Conservation (phyloP, 176 grass and related monocot species). For the Bromus sterilis region DNA sequence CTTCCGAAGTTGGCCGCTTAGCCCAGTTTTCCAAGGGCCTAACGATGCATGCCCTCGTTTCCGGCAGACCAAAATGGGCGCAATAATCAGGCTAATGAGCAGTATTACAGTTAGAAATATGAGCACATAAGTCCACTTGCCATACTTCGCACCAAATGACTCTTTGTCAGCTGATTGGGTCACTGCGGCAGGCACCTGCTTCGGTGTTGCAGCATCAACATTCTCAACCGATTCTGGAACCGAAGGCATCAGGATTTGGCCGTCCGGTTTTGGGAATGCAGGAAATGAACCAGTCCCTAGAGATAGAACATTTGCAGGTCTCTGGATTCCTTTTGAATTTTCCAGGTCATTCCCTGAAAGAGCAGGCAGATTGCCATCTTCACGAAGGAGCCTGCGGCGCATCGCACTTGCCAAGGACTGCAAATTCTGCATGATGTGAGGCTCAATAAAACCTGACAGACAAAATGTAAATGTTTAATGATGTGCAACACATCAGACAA, state of each 20-base stretch:
- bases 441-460: constrained; percentile 32
- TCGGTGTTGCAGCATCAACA: constrained; percentile 2
- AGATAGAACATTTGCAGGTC: constrained; percentile 40
- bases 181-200: constrained; percentile 24
- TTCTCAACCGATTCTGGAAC: constrained; percentile 31
- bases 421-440: constrained; percentile 32
- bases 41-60: constrained; percentile 35
- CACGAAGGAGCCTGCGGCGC: constrained; percentile 45
- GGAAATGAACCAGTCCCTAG: constrained; percentile 73
- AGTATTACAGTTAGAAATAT: constrained; percentile 38
- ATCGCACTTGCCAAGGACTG: constrained; percentile 30
- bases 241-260: constrained; percentile 27
- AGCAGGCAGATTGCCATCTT: constrained; percentile 67
- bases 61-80: constrained; percentile 35
- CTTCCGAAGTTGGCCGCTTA: constrained; percentile 75
- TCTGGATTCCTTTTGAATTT: constrained; percentile 26
- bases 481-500: background rate
- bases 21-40: constrained; percentile 74
- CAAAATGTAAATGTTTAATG: constrained; percentile 9
- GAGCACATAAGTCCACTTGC: constrained; percentile 50
- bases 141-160: constrained; percentile 18
- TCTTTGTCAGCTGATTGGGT: constrained; percentile 30
- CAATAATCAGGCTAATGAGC: constrained; percentile 33
- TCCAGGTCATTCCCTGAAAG: constrained; percentile 38
- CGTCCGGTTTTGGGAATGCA: constrained; percentile 36